Conservation (phyloP, 2,329 filamentous ascomycete genomes). For the Ciborinia camelliae region DNA sequence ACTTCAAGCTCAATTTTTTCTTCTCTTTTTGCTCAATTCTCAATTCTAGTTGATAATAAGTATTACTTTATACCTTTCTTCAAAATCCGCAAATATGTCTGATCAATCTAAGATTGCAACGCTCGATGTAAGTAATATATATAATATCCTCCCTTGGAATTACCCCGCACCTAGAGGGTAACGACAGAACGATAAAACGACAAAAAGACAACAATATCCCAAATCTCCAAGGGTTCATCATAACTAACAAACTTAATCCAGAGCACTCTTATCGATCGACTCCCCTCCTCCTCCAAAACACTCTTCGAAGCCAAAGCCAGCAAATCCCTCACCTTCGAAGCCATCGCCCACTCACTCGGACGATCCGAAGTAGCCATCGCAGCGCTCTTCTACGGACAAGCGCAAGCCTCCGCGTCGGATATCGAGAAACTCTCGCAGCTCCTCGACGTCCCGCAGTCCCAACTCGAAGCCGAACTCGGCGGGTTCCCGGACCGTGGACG, state of each 20-base stretch:
- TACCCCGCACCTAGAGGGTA: constrained; percentile 19
- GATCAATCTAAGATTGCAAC: constrained; percentile 18
- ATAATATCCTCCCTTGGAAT: not conserved
- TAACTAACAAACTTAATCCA: constrained; percentile 36
- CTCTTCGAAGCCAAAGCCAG: constrained; percentile 79
- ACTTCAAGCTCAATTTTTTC: not conserved
- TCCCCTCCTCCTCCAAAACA: constrained; percentile 66
- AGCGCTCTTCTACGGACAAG: constrained; percentile 87
- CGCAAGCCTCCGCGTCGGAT: constrained; percentile 68
- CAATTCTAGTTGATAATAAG: too few relatives aligned
- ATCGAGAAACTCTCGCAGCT: constrained; percentile 61
- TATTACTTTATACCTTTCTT: not conserved
- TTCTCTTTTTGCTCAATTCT: not conserved
- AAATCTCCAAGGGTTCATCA: constrained; percentile 20
- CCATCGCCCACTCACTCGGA: constrained; percentile 69
- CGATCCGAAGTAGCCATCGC: constrained; percentile 86
- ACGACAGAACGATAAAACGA: constrained; percentile 11
- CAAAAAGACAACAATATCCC: constrained; percentile 24
- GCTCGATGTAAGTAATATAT: constrained; percentile 21
- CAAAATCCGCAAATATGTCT: constrained; percentile 7
- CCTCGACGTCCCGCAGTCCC: constrained; percentile 56
- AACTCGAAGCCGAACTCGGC: constrained; percentile 59
- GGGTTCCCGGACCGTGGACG: constrained; percentile 79
- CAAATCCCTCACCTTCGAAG: constrained; percentile 74
- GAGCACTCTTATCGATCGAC: constrained; percentile 63